Conservation (phyloP, 1,284 basidiomycete genomes). For the Pisolithus thermaeus region DNA sequence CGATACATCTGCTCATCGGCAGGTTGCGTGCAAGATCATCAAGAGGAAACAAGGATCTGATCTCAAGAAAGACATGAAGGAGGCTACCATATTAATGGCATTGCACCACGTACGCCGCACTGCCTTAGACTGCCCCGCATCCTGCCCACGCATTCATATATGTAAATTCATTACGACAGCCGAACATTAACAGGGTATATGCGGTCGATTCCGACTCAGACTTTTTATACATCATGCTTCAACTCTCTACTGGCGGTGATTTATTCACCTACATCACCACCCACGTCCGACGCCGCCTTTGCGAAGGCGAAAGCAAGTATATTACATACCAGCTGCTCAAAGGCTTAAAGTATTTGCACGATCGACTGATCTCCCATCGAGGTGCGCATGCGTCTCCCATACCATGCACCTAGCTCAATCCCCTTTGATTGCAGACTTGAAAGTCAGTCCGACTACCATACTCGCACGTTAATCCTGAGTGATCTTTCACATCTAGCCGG, state of each 20-base stretch:
- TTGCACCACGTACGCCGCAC: slow-evolving; percentile 56
- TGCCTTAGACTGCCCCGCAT: neutral
- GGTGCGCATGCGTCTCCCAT: slow-evolving; percentile 36
- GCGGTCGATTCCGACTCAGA: slow-evolving; percentile 59
- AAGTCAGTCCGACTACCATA: slow-evolving; percentile 36
- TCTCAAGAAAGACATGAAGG: slow-evolving; percentile 61
- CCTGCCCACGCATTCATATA: neutral
- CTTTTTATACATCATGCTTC: slow-evolving; percentile 78
- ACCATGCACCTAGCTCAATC: neutral
- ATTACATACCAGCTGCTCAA: slow-evolving; percentile 76
- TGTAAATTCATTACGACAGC: slow-evolving; percentile 36
- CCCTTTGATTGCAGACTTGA: slow-evolving; percentile 51
- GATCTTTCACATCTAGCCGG: slow-evolving; percentile 48
- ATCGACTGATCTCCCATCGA: slow-evolving; percentile 71
- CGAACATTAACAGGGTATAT: slow-evolving; percentile 75
- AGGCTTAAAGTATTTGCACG: slow-evolving; percentile 71
- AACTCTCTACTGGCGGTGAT: slow-evolving; percentile 83
- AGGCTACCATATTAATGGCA: slow-evolving; percentile 65
- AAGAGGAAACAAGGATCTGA: slow-evolving; percentile 52
- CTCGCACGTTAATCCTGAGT: neutral
- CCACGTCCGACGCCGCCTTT: slow-evolving; percentile 47
- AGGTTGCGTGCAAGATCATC: slow-evolving; percentile 82
- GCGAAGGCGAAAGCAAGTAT: slow-evolving; percentile 79
- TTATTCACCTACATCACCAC: slow-evolving; percentile 80
- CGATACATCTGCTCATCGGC: slow-evolving; percentile 53